Evolutionary conservation across 331 rosid genomes (phyloP), one percentile per base, ranked within the genome.

Genomic region (Arachis monticola): DNA sequence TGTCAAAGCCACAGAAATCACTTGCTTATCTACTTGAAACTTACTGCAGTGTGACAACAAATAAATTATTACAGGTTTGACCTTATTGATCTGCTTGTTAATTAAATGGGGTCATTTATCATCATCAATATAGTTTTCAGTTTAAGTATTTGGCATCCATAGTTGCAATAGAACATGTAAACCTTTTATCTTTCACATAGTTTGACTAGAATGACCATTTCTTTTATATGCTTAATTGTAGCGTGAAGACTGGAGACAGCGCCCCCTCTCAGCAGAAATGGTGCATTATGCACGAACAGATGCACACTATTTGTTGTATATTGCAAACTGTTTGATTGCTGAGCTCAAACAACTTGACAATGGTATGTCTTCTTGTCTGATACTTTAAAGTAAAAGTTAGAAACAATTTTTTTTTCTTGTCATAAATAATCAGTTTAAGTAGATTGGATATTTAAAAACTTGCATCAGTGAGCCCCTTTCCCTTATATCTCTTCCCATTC

Each of bases 221-320:
- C 40, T 63, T 46, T 75, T 55, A 35, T 67, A 41, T 61, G 55
- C 70, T 76, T 76, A 63, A 79, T 84, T 82, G 80, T 78, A 92
- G 99, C 96, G 97, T 62, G 99, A 90, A 92, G 97, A 94, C 67
- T 94, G 99, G 99, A 90, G 99, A 69, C 96, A 87, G 65, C 96
- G 99, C 22, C 99, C 97, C 71, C 84, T 94, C 67, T 82, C 97
- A 12, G 73, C 46, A 30, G 97, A 90, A 82, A 92, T 92, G 99
- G 85, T 90, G 75, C 86, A 87, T 10, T 92, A 94, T 85, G 99
- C 97, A 77, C 91, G 84, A 69, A 86, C 93, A 66, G 99, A 94
- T 87, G 97, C 99, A 35, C 99, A 87, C 85, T 94, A 91, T 83
- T 85, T 94, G 70, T 70, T 94, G 66, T 83, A 87, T 76, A 94